These are phyloP conservation scores for Amphirosellinia nigrospora DNA, from an alignment of 495 filamentous ascomycete species.

Conservation along the genomic window DNA sequence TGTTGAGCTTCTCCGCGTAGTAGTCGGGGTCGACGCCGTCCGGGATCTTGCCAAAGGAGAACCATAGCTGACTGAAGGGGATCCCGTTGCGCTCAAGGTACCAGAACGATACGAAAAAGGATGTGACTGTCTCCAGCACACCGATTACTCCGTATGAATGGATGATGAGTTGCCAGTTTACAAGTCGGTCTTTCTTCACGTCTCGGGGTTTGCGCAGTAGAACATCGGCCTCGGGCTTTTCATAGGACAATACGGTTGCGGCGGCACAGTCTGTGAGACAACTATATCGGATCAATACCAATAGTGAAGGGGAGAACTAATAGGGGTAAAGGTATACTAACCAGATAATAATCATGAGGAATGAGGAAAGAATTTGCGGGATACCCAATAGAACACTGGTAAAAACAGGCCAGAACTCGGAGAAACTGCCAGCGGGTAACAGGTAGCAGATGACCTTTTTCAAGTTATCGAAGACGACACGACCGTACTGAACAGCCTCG, in stretches of 20 bases:
- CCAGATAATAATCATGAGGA: constrained; percentile 73
- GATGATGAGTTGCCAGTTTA: constrained; percentile 67
- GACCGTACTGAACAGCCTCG: constrained; percentile 69
- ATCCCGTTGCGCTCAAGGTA: constrained; percentile 65
- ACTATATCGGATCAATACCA: constrained; percentile 39
- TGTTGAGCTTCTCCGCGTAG: constrained; percentile 56
- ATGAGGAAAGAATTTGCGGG: constrained; percentile 69
- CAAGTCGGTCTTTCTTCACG: constrained; percentile 64
- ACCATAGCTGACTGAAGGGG: constrained; percentile 62
- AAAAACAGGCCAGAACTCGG: constrained; percentile 75
- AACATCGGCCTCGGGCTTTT: constrained; percentile 73
- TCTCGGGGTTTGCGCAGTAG: constrained; percentile 65
- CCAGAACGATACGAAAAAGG: constrained; percentile 72
- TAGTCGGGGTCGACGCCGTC: constrained; percentile 53
- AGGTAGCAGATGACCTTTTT: constrained; percentile 76
- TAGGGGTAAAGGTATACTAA: constrained; percentile 23
- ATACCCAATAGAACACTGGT: constrained; percentile 71
- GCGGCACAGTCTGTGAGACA: constrained; percentile 73
- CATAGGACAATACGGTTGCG: constrained; percentile 72
- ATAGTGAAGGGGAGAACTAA: constrained; percentile 6
- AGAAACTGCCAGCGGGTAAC: constrained; percentile 70
- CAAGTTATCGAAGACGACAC: constrained; percentile 74
- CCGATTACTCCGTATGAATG: constrained; percentile 71
- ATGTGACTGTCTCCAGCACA: constrained; percentile 61
- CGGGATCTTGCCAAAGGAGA: constrained; percentile 61